Evolutionary conservation across 768 basidiomycete species (phyloP).

Genomic region (Mycena amicta): DNA sequence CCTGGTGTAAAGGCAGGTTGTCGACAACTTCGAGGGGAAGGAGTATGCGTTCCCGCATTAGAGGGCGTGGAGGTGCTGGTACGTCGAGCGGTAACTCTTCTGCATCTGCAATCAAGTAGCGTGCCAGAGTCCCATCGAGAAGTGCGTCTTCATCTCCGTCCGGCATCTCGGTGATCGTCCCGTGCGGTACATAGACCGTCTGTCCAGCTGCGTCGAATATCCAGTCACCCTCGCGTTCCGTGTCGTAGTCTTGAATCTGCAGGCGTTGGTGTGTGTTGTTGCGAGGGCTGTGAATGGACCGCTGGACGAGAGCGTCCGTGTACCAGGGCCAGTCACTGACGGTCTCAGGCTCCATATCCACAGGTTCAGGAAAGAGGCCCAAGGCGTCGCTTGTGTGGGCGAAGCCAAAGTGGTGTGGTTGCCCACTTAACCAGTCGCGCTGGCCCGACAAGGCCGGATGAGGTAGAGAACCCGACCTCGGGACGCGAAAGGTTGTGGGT

Average conservation of each 20-base stretch:
- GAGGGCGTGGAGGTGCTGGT: not conserved
- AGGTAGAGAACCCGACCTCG: no score
- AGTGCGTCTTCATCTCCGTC: conserved; percentile 5
- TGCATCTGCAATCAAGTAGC: conserved; percentile 1
- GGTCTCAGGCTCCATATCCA: no score
- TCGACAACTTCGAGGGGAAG: not conserved
- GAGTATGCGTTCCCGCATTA: not conserved
- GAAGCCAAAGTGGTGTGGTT: no score
- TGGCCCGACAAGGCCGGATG: no score
- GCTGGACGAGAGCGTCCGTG: no score
- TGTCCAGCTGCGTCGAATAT: conserved; percentile 13
- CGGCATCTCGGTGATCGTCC: conserved; percentile 15
- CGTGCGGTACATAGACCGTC: conserved; percentile 19
- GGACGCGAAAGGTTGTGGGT: no score
- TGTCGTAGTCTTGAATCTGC: conserved; percentile 9
- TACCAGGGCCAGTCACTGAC: no score
- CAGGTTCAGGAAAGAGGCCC: no score
- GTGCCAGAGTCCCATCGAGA: conserved; percentile 1
- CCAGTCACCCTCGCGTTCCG: conserved; percentile 24
- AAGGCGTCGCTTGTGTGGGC: no score
- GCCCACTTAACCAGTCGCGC: no score
- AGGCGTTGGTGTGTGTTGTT: no score
- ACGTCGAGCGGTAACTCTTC: not conserved
- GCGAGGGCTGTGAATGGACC: no score
- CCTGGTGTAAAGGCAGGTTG: not conserved